phyloP scores from a whole-genome alignment of 2,329 filamentous ascomycete genomes.

The Rachicladosporium sp. region DNA sequence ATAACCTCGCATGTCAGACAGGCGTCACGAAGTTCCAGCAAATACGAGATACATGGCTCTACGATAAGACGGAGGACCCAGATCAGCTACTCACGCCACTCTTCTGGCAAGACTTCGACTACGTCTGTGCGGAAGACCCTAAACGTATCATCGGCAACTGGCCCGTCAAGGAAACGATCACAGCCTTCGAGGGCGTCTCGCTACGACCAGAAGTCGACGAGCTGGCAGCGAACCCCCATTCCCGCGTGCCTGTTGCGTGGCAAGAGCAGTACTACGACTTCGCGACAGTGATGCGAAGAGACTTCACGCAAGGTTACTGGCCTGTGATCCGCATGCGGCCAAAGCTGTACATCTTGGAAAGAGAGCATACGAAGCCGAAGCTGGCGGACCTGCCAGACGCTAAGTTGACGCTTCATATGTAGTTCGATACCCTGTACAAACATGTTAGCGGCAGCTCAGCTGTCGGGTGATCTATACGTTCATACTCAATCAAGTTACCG shows the following conservation, averaged over 20 bases:
- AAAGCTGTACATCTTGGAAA: slow-evolving; percentile 39
- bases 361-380: slow-evolving; percentile 11
- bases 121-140: slow-evolving; percentile 42
- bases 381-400: neutral
- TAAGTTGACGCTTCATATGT: slow-evolving; percentile 11
- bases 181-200: slow-evolving; percentile 39
- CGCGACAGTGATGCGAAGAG: slow-evolving; percentile 10
- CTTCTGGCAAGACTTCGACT: slow-evolving; percentile 50
- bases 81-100: slow-evolving; percentile 31
- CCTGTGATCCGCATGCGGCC: slow-evolving; percentile 41
- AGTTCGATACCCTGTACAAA: slow-evolving; percentile 17
- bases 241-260: slow-evolving; percentile 1
- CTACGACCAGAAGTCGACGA: slow-evolving; percentile 29
- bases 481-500: slow-evolving; percentile 50
- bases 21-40: slow-evolving; percentile 50
- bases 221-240: slow-evolving; percentile 7
- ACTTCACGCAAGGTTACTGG: slow-evolving; percentile 41
- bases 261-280: slow-evolving; percentile 10
- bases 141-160: slow-evolving; percentile 38
- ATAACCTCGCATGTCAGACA: slow-evolving; percentile 51
- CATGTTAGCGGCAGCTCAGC: slow-evolving; percentile 1
- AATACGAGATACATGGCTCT: slow-evolving; percentile 35
- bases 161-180: slow-evolving; percentile 38
- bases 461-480: slow-evolving; percentile 4
- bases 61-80: slow-evolving; percentile 48